Conservation (phyloP, 768 basidiomycete species). For the Candolleomyces aberdarensis region DNA sequence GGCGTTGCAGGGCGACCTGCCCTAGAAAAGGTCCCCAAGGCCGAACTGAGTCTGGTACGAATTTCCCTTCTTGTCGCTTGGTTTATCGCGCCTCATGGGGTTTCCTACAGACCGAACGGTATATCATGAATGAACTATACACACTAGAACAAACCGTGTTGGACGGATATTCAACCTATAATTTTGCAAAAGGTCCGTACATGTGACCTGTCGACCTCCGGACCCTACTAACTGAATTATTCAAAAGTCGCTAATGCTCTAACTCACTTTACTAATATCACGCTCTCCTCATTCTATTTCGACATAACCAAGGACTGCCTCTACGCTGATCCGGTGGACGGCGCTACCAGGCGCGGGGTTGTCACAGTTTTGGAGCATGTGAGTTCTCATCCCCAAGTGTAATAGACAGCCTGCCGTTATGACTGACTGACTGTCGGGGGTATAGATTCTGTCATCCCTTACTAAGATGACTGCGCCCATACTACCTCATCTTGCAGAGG, state of each 20-base stretch:
- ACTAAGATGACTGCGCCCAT: constrained; percentile 78
- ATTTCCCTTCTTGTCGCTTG: neutral
- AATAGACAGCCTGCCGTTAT: neutral
- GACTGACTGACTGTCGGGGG: neutral
- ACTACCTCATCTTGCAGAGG: constrained; percentile 88
- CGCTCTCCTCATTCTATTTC: constrained; percentile 88
- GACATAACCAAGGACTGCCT: constrained; percentile 88
- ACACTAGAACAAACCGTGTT: constrained; percentile 64
- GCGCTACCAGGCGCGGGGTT: constrained; percentile 57
- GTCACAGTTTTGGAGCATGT: constrained; percentile 74
- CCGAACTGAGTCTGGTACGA: constrained; percentile 65
- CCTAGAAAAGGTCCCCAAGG: constrained; percentile 35
- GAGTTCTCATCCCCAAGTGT: neutral
- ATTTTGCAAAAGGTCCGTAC: constrained; percentile 75
- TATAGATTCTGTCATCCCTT: constrained; percentile 66
- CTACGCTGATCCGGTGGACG: constrained; percentile 62
- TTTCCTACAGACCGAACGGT: constrained; percentile 68
- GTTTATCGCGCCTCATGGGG: neutral
- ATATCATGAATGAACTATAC: constrained; percentile 82
- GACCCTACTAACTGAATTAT: neutral
- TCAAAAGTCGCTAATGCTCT: constrained; percentile 65
- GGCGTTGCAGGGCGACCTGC: constrained; percentile 26
- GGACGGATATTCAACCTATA: constrained; percentile 67
- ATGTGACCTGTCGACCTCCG: constrained; percentile 5
- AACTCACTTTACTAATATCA: constrained; percentile 75